Evolutionary conservation across 2,329 filamentous ascomycete genomes (phyloP), one percentile per base, ranked within the genome.

Genomic region (Verticillium nubilum): DNA sequence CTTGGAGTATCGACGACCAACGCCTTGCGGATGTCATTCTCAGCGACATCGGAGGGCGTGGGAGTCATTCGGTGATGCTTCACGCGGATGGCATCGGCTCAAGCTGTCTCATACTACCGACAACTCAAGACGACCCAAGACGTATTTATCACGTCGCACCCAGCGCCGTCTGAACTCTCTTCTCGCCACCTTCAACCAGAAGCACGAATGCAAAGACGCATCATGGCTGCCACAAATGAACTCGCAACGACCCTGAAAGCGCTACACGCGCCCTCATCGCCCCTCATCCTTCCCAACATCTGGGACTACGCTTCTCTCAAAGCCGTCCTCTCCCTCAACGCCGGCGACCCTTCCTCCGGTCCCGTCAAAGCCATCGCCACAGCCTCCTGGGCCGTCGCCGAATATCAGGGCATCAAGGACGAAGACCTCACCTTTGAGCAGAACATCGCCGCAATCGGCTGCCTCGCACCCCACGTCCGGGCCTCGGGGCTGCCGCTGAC

Each of bases 281-380:
- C 84, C 13, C 61, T 86, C 35, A 61, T 86, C 50, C 71, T 86
- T 5, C 74, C 81, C 12, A 86, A 86, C 64, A 72, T 84, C 62
- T 85, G 80, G 74, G 83, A 86, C 65, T 70, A 74, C 28, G 67
- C 78, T 23, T 79, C 82, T 3, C 79, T 84, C 37, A 68, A 69
- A 15, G 66, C 76, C 1, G 68, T 85, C 54, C 70, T 76, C 7
- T 72, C 76, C 0, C 72, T 82, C 33, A 77, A 80, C 19, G 62
- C 65, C n/a, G 50, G 61, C 5, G 37, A 57, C 23, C 3, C 55
- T 19, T 63, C 53, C 1, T 55, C 47, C 61, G 72, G 65, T 73
- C 81, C 67, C 57, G 73, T 68, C 35, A 74, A 72, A 50, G 77
- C 76, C 28, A 64, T 83, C 2, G 81, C 80, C 9, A 82, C 80